These are phyloP conservation scores for Isatis tinctoria DNA, from an alignment of 345 rosid genomes.

Conservation along the genomic window DNA sequence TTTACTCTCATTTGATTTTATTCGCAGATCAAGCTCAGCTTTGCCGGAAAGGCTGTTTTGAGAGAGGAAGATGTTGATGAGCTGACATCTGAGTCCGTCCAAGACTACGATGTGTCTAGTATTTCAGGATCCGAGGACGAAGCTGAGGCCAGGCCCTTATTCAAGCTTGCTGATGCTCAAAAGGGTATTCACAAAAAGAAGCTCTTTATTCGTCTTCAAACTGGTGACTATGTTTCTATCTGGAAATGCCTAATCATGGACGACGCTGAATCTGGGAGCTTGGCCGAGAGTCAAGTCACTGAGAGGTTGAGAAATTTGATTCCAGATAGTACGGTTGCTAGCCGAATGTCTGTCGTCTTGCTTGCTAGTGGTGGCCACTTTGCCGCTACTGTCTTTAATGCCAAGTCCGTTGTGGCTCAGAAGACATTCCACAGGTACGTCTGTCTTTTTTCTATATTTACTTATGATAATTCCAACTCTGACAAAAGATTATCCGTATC, in stretches of 20 bases:
- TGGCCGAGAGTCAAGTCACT: conserved; percentile 51
- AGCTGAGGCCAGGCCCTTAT: conserved; percentile 35
- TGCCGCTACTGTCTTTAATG: conserved; percentile 81
- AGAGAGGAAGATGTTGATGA: conserved; percentile 90
- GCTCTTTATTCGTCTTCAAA: conserved; percentile 54
- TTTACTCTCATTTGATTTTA: too few species aligned
- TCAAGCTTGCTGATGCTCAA: conserved; percentile 27
- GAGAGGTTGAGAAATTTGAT: conserved; percentile 49
- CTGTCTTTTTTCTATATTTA: not conserved
- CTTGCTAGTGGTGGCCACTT: conserved; percentile 95
- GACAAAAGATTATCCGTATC: not conserved
- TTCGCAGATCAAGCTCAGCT: conserved; percentile 65
- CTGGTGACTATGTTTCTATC: conserved; percentile 66
- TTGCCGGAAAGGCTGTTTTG: conserved; percentile 72
- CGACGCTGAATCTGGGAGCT: conserved; percentile 45
- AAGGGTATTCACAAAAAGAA: conserved; percentile 53
- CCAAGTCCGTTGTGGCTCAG: conserved; percentile 64
- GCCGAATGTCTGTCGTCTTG: conserved; percentile 52
- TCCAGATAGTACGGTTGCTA: conserved; percentile 43
- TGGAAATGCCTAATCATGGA: conserved; percentile 71
- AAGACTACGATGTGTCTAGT: conserved; percentile 82
- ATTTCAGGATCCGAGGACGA: conserved; percentile 98
- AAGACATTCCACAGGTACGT: conserved; percentile 91
- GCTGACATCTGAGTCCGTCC: conserved; percentile 60
- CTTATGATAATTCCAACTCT: not conserved